Evolutionary conservation across 2,329 filamentous ascomycete species (phyloP).

Genomic region (Teratosphaeria viscida): DNA sequence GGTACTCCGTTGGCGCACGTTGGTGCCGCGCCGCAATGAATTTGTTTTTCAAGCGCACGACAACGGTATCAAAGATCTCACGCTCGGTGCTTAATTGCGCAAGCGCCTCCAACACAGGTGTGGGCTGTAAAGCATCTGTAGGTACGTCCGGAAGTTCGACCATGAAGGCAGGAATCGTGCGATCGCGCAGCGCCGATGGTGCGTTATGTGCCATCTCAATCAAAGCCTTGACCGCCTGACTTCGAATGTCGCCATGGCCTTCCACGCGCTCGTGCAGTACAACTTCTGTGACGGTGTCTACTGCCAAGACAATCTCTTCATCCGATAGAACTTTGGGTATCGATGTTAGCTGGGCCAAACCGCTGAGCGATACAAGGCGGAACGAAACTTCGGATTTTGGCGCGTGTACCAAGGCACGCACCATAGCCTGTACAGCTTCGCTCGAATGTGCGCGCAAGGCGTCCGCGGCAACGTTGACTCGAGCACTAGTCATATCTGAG

Average conservation of each 20-base stretch:
- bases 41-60: slow-evolving; percentile 54
- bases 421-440: slow-evolving; percentile 32
- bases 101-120: slow-evolving; percentile 51
- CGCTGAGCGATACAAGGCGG: slow-evolving; percentile 35
- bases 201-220: slow-evolving; percentile 53
- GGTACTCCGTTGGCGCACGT: slow-evolving; percentile 42
- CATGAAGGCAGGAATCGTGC: slow-evolving; percentile 56
- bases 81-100: slow-evolving; percentile 54
- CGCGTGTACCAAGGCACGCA: slow-evolving; percentile 33
- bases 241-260: slow-evolving; percentile 47
- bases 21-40: slow-evolving; percentile 46
- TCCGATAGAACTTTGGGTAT: slow-evolving; percentile 32
- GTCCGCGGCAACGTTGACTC: slow-evolving; percentile 35
- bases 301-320: slow-evolving; percentile 37
- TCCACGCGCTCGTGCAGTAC: slow-evolving; percentile 49
- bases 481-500: slow-evolving; percentile 21
- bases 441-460: slow-evolving; percentile 30
- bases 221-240: slow-evolving; percentile 48
- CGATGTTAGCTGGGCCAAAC: slow-evolving; percentile 33
- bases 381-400: slow-evolving; percentile 41
- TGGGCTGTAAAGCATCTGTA: slow-evolving; percentile 38
- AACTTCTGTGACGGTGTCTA: slow-evolving; percentile 52
- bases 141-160: slow-evolving; percentile 46
- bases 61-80: slow-evolving; percentile 53
- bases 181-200: slow-evolving; percentile 51